Conservation (phyloP, 2,329 filamentous ascomycete genomes). For the Monilinia aucupariae region DNA sequence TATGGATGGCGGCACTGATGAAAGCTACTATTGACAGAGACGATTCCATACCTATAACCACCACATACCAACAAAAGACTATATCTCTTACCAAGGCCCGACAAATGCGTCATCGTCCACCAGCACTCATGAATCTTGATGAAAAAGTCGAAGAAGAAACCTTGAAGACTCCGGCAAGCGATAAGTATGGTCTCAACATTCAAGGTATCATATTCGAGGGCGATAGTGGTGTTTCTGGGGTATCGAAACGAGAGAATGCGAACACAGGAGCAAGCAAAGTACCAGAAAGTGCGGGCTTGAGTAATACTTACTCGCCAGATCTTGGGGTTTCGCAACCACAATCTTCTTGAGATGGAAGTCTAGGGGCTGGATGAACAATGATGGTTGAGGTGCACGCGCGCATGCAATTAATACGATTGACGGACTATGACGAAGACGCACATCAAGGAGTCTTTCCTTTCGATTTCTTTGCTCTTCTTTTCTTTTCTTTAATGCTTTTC, state of each 20-base stretch:
- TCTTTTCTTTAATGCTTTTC: conserved; percentile 3
- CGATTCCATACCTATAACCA: conserved; percentile 70
- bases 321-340: conserved; percentile 19
- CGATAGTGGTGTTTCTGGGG: conserved; percentile 34
- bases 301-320: conserved; percentile 11
- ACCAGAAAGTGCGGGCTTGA: conserved; percentile 8
- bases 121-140: conserved; percentile 72
- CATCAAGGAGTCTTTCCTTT: not conserved
- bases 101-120: conserved; percentile 81
- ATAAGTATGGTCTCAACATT: conserved; percentile 34
- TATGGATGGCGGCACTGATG: conserved; percentile 99
- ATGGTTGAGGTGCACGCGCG: not conserved
- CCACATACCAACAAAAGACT: conserved; percentile 94
- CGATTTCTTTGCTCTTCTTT: not conserved
- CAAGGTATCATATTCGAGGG: conserved; percentile 35
- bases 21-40: conserved; percentile 98
- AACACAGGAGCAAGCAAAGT: conserved; percentile 1
- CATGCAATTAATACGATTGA: not conserved
- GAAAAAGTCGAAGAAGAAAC: conserved; percentile 36
- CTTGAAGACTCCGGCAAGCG: conserved; percentile 31
- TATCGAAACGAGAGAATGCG: conserved; percentile 28
- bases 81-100: conserved; percentile 87
- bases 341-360: conserved; percentile 20
- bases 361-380: not conserved
- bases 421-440: not conserved